A percentile compares a stretch with the other conserved stretches of the same genome.
Evolutionary conservation across 768 basidiomycete species (phyloP).

Genomic region (Lactarius akahatsu): DNA sequence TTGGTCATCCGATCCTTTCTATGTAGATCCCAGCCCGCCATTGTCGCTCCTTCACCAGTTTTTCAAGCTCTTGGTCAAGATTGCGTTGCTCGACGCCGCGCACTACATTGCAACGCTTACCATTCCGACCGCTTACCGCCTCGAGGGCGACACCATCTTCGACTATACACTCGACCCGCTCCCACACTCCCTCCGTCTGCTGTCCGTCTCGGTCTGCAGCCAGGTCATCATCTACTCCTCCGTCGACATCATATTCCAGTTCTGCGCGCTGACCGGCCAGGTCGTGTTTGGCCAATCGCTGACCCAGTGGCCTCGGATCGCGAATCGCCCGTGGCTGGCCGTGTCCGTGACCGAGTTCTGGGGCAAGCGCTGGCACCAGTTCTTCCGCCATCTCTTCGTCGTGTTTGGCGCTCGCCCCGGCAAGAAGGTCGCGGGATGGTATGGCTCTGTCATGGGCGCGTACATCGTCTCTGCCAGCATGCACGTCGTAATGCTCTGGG

Average conservation of each 20-base stretch:
- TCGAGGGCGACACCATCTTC: slow-evolving; percentile 26
- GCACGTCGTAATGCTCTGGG: slow-evolving; percentile 60
- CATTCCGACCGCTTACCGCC: slow-evolving; percentile 16
- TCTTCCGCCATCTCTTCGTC: slow-evolving; percentile 38
- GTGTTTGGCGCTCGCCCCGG: slow-evolving; percentile 38
- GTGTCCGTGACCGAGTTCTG: slow-evolving; percentile 44
- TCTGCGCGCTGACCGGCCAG: slow-evolving; percentile 33
- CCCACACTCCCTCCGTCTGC: slow-evolving; percentile 4
- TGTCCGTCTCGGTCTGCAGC: slow-evolving; percentile 17
- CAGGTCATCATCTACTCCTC: slow-evolving; percentile 27
- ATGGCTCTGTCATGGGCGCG: slow-evolving; percentile 53
- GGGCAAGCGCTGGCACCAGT: slow-evolving; percentile 43
- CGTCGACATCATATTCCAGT: slow-evolving; percentile 32
- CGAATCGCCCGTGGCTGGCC: slow-evolving; percentile 39
- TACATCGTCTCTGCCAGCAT: slow-evolving; percentile 60
- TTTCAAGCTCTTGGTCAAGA: slow-evolving; percentile 8
- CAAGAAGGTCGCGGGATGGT: slow-evolving; percentile 45
- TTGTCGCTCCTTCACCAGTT: slow-evolving; percentile 4
- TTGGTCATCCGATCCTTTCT: slow-evolving; percentile 26
- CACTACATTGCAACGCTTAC: slow-evolving; percentile 20
- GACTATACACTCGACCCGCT: slow-evolving; percentile 8
- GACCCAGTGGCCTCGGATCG: slow-evolving; percentile 40
- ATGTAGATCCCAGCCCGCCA: neutral
- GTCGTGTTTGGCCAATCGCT: slow-evolving; percentile 36
- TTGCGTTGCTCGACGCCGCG: slow-evolving; percentile 12